Conservation (phyloP, 768 basidiomycete genomes). For the Zangia roseola region DNA sequence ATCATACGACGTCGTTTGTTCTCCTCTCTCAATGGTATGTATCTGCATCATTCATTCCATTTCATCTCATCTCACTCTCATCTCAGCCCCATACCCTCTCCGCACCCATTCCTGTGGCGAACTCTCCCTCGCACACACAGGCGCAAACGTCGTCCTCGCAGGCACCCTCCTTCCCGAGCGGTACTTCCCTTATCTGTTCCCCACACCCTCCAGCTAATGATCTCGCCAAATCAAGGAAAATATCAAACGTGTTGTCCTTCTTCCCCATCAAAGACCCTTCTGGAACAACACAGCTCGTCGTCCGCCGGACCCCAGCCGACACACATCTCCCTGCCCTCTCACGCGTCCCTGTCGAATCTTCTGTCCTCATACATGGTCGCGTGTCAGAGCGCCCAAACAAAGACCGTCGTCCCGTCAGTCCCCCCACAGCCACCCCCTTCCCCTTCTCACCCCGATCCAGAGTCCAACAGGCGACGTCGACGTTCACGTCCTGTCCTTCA, state of each 20-base stretch:
- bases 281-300: slow-evolving; percentile 78
- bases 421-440: slow-evolving; percentile 1
- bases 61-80: background rate
- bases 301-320: slow-evolving; percentile 41
- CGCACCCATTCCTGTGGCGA: slow-evolving; percentile 67
- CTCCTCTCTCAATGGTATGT: no score
- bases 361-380: slow-evolving; percentile 70
- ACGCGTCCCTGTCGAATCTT: slow-evolving; percentile 71
- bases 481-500: slow-evolving; percentile 67
- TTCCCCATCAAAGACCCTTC: slow-evolving; percentile 80
- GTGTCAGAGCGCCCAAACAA: slow-evolving; percentile 63
- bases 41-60: no score
- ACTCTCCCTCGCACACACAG: slow-evolving; percentile 51
- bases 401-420: slow-evolving; percentile 61
- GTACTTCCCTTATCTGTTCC: slow-evolving; percentile 45
- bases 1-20: background rate
- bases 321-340: slow-evolving; percentile 46
- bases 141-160: slow-evolving; percentile 62
- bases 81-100: slow-evolving; percentile 52
- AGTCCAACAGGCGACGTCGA: slow-evolving; percentile 75
- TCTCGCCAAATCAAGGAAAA: slow-evolving; percentile 52
- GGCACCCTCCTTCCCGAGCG: slow-evolving; percentile 85
- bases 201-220: slow-evolving; percentile 34
- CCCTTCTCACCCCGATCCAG: slow-evolving; percentile 32
- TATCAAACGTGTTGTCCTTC: slow-evolving; percentile 72